Conservation (phyloP, 768 basidiomycete genomes). For the Agrocybe praecox region DNA sequence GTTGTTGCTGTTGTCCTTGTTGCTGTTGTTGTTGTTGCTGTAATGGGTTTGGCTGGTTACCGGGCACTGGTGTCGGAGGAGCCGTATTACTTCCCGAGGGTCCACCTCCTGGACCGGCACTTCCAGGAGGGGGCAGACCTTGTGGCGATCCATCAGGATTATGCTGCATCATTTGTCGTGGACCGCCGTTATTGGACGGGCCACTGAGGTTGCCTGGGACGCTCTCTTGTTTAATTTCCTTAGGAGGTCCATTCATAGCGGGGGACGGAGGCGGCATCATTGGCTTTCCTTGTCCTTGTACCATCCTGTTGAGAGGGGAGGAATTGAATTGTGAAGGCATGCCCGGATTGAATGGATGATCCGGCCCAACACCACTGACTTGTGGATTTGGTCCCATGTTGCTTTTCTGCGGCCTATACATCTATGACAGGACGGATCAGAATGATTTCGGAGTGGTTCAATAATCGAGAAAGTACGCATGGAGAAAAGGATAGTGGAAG, state of each 20-base stretch:
- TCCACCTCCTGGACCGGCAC: conserved; percentile 9
- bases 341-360: conserved; percentile 2
- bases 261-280: conserved; percentile 19
- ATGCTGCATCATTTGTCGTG: conserved; percentile 4
- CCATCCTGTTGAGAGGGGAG: conserved; percentile 12
- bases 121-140: conserved; percentile 5
- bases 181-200: background rate
- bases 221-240: conserved; percentile 8
- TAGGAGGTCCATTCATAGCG: conserved; percentile 12
- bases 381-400: conserved; percentile 1
- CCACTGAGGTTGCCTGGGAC: conserved; percentile 6
- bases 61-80: conserved; percentile 25
- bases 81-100: conserved; percentile 21
- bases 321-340: conserved; percentile 5
- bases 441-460: background rate
- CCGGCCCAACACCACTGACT: background rate
- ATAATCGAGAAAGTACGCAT: background rate
- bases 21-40: conserved; percentile 13
- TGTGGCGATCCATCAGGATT: conserved; percentile 19
- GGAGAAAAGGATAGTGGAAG: background rate
- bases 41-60: conserved; percentile 21
- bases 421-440: background rate
- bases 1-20: conserved; percentile 9
- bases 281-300: background rate
- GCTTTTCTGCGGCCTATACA: conserved; percentile 6